Percentiles rank a stretch among this genome's conserved stretches.
These are phyloP conservation scores for Stylonectria norvegica DNA, from an alignment of 2,329 filamentous ascomycete genomes.

Conservation along the genomic window DNA sequence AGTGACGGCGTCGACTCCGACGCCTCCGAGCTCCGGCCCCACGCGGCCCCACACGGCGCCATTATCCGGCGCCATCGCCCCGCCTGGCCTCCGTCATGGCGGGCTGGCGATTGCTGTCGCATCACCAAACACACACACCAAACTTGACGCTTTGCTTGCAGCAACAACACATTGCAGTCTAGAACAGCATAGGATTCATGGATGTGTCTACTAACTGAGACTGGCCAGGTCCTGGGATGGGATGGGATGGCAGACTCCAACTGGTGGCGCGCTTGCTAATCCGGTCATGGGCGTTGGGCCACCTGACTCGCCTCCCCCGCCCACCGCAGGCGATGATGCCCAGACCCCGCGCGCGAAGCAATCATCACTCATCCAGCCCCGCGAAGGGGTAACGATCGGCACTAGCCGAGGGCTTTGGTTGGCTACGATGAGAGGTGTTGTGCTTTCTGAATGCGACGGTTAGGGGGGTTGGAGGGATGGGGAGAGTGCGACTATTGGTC, in stretches of 20 bases:
- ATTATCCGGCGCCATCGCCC: neutral
- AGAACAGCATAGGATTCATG: too few species aligned
- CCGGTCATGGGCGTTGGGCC: neutral
- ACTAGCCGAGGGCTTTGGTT: neutral
- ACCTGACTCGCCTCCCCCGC: neutral
- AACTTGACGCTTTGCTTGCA: neutral
- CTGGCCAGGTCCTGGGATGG: too few species aligned
- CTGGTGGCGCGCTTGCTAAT: neutral
- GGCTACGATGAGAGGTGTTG: too few species aligned
- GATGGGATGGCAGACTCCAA: too few species aligned
- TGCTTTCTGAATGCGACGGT: neutral
- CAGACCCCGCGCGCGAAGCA: neutral
- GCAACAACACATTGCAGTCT: too few species aligned
- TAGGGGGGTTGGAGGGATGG: neutral
- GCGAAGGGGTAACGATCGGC: neutral
- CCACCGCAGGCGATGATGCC: neutral
- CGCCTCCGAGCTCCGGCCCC: too few species aligned
- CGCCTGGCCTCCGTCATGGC: neutral
- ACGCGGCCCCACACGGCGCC: neutral
- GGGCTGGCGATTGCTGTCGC: neutral
- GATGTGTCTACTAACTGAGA: too few species aligned
- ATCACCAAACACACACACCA: neutral
- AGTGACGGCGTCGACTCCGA: neutral
- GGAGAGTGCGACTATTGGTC: neutral
- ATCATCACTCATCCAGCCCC: neutral